phyloP scores from a whole-genome alignment of 495 filamentous ascomycete species.

The Penicillium flavigenum region DNA sequence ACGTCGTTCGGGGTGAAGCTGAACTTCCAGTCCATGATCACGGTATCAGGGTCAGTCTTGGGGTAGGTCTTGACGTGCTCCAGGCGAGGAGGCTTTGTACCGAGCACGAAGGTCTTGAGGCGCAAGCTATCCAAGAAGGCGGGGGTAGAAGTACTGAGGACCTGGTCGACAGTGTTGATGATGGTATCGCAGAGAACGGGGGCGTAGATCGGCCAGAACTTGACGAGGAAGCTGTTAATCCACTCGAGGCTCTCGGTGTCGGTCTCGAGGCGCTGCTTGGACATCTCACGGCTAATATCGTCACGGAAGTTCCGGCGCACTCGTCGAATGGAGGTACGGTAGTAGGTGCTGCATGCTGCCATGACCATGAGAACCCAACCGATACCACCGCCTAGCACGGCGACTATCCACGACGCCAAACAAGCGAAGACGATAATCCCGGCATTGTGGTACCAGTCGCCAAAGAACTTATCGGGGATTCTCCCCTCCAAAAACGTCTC shows the following conservation, averaged over 20 bases:
- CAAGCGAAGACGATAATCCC: constrained; percentile 91
- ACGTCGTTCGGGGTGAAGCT: constrained; percentile 97
- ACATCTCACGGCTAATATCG: constrained; percentile 90
- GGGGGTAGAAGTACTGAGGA: constrained; percentile 86
- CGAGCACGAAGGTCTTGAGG: constrained; percentile 86
- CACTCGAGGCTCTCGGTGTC: constrained; percentile 94
- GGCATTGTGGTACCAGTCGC: constrained; percentile 98
- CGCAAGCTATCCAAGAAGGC: constrained; percentile 91
- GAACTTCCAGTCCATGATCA: constrained; percentile 99
- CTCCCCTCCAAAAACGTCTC: constrained; percentile 81
- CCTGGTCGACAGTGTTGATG: constrained; percentile 90
- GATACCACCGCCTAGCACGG: constrained; percentile 83
- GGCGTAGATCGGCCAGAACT: constrained; percentile 99
- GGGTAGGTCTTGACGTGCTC: constrained; percentile 98
- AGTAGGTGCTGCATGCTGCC: constrained; percentile 90
- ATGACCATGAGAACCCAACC: constrained; percentile 92
- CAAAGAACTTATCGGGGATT: constrained; percentile 87
- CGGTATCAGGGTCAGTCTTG: constrained; percentile 89
- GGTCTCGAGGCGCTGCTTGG: constrained; percentile 82
- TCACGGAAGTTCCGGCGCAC: constrained; percentile 96
- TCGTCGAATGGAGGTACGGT: constrained; percentile 89
- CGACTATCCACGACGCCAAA: constrained; percentile 84
- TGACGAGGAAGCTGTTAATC: constrained; percentile 98
- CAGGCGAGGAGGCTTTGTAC: constrained; percentile 90
- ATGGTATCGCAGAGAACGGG: constrained; percentile 90